phyloP scores from a whole-genome alignment of 2,329 filamentous ascomycete species.

The Fusarium equiseti region DNA sequence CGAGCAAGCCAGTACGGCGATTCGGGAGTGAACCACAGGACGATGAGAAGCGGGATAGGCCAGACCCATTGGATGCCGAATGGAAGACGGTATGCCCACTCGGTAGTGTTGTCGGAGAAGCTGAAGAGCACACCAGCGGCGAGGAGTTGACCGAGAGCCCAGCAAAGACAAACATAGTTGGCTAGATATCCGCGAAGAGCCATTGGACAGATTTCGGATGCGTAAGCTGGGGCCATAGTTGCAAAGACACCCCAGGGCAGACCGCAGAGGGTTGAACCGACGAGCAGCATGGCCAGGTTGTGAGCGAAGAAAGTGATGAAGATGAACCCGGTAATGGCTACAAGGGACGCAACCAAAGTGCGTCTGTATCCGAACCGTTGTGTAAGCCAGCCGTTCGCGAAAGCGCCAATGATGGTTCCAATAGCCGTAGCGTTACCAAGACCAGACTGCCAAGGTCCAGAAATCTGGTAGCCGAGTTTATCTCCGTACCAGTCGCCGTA shows the following conservation, averaged over 20 bases:
- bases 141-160: slow-evolving; percentile 57
- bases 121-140: slow-evolving; percentile 49
- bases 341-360: slow-evolving; percentile 62
- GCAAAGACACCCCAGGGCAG: slow-evolving; percentile 59
- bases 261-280: slow-evolving; percentile 61
- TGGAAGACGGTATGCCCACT: slow-evolving; percentile 55
- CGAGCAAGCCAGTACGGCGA: slow-evolving; percentile 53
- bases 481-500: slow-evolving; percentile 42
- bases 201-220: slow-evolving; percentile 58
- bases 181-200: slow-evolving; percentile 57
- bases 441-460: slow-evolving; percentile 26
- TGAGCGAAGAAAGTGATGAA: slow-evolving; percentile 52
- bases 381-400: slow-evolving; percentile 42
- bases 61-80: slow-evolving; percentile 56
- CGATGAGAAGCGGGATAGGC: slow-evolving; percentile 48
- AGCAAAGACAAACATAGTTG: slow-evolving; percentile 59
- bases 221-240: slow-evolving; percentile 58
- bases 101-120: slow-evolving; percentile 23
- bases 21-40: slow-evolving; percentile 50
- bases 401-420: slow-evolving; percentile 43
- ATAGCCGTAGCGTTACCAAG: slow-evolving; percentile 14
- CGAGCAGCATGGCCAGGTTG: slow-evolving; percentile 55
- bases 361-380: slow-evolving; percentile 51
- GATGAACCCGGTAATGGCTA: slow-evolving; percentile 48
- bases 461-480: slow-evolving; percentile 38